Evolutionary conservation across 495 filamentous ascomycete genomes (phyloP).

Genomic region (Rhypophila decipiens): DNA sequence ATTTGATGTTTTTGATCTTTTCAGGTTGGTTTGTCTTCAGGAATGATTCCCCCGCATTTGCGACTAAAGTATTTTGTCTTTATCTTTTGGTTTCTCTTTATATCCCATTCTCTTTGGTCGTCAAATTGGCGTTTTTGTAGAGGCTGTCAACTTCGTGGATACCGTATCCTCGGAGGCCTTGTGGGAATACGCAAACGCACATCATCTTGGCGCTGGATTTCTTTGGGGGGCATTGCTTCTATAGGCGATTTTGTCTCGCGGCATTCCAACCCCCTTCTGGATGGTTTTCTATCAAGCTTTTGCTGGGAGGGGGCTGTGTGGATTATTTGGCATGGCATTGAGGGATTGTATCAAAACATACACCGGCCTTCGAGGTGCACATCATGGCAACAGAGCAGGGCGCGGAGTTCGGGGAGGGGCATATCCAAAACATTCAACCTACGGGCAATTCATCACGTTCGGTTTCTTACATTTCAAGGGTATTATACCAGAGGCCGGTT

Average conservation of each 20-base stretch:
- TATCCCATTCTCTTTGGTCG: slow-evolving; percentile 6
- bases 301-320: too few species aligned
- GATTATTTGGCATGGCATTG: background rate
- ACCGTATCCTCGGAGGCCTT: too few species aligned
- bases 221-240: background rate
- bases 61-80: slow-evolving; percentile 6
- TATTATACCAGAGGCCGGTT: too few species aligned
- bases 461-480: too few species aligned
- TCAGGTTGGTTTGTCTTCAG: slow-evolving; percentile 5
- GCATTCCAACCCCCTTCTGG: too few species aligned
- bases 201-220: background rate
- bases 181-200: background rate
- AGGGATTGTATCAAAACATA: too few species aligned
- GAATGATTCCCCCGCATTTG: slow-evolving; percentile 15
- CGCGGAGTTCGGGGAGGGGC: too few species aligned
- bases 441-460: too few species aligned
- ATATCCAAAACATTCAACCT: too few species aligned
- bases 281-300: background rate
- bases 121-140: slow-evolving; percentile 15
- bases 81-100: slow-evolving; percentile 8
- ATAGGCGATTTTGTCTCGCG: too few species aligned
- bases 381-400: too few species aligned
- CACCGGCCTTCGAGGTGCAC: too few species aligned
- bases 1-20: slow-evolving; percentile 3
- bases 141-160: slow-evolving; percentile 6